Evolutionary conservation across 1,284 basidiomycete species (phyloP).

Genomic region (Gomphus bonarii): DNA sequence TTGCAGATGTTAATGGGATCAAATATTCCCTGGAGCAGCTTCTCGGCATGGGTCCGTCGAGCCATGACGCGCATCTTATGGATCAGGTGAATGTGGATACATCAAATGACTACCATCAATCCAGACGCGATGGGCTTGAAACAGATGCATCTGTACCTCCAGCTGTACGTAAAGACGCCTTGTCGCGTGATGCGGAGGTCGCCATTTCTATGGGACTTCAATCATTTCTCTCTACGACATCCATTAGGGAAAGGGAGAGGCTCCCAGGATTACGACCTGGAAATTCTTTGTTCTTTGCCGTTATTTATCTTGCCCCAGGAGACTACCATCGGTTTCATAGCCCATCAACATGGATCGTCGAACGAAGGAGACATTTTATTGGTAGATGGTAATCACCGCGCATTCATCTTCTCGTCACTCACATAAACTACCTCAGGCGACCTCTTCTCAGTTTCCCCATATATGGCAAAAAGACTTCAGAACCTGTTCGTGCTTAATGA

Average conservation of each 20-base stretch:
- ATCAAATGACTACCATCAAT: constrained; percentile 13
- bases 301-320: constrained; percentile 96
- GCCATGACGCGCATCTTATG: background rate
- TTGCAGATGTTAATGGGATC: constrained; percentile 96
- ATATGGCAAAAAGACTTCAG: constrained; percentile 85
- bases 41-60: constrained; percentile 32
- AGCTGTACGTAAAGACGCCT: constrained; percentile 38
- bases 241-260: constrained; percentile 14
- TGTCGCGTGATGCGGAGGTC: constrained; percentile 57
- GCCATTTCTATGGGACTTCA: constrained; percentile 57
- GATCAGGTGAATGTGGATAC: background rate
- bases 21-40: constrained; percentile 88
- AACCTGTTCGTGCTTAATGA: constrained; percentile 98
- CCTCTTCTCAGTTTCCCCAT: constrained; percentile 94
- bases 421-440: constrained; percentile 49
- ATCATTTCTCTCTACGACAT: constrained; percentile 19
- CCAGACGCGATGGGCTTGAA: constrained; percentile 46
- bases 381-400: constrained; percentile 34
- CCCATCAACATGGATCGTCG: constrained; percentile 94
- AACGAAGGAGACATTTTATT: constrained; percentile 90
- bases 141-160: constrained; percentile 59
- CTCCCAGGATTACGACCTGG: constrained; percentile 46
- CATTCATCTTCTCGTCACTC: background rate
- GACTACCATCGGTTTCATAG: constrained; percentile 99
- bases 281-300: constrained; percentile 83